Evolutionary conservation across 1,284 basidiomycete species (phyloP).

Genomic region (Amylostereum chailletii): DNA sequence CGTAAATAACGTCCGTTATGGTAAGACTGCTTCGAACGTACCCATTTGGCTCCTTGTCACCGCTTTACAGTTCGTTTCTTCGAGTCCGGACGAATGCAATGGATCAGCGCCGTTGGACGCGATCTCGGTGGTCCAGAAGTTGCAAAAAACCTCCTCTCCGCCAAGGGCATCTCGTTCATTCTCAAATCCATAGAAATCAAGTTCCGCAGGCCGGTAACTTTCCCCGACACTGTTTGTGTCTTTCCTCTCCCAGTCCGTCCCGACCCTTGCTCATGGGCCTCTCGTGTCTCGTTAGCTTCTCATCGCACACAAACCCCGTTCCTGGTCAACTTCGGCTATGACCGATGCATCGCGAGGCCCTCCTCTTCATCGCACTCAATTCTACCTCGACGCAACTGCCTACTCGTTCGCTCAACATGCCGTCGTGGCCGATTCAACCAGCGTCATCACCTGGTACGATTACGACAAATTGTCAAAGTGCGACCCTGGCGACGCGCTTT

Average conservation of each 20-base stretch:
- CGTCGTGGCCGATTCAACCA: constrained; percentile 55
- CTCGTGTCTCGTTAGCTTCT: constrained; percentile 34
- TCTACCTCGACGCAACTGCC: constrained; percentile 42
- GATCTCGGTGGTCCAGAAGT: constrained; percentile 49
- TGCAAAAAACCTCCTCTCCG: constrained; percentile 47
- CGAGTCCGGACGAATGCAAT: constrained; percentile 63
- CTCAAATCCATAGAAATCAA: constrained; percentile 61
- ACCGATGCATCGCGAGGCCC: constrained; percentile 8
- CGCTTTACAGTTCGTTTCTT: constrained; percentile 44
- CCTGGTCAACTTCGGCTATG: constrained; percentile 6
- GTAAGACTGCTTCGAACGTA: constrained; percentile 24
- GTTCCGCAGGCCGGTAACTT: constrained; percentile 60
- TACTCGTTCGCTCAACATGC: constrained; percentile 55
- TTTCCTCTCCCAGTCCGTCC: constrained; percentile 1
- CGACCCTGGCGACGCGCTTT: constrained; percentile 40
- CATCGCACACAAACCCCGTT: constrained; percentile 43
- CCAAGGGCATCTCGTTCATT: constrained; percentile 58
- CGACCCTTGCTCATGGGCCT: neutral
- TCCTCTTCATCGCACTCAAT: constrained; percentile 27
- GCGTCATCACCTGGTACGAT: constrained; percentile 67
- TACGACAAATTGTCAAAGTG: constrained; percentile 58
- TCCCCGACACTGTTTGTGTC: constrained; percentile 55
- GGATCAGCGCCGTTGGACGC: constrained; percentile 47
- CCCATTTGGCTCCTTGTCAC: constrained; percentile 1
- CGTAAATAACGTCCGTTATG: constrained; percentile 68